Conservation (phyloP, 495 filamentous ascomycete genomes). For the Podospora australis region DNA sequence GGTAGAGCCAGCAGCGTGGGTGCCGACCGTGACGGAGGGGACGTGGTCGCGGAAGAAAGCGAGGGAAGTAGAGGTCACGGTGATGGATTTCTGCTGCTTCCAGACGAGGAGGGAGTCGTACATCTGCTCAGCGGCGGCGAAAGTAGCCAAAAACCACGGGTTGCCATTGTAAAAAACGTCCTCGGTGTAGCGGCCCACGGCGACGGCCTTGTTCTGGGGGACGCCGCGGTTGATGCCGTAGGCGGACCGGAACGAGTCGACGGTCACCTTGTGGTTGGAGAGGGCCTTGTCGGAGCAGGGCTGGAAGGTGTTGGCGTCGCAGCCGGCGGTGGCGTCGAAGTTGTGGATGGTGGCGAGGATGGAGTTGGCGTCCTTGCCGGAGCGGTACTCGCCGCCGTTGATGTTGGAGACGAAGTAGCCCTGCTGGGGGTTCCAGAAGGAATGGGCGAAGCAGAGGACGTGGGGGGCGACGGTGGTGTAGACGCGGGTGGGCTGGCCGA, state of each 20-base stretch:
- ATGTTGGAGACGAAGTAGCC: slow-evolving; percentile 55
- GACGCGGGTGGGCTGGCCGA: slow-evolving; percentile 36
- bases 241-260: slow-evolving; percentile 56
- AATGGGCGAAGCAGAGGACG: slow-evolving; percentile 54
- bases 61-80: slow-evolving; percentile 46
- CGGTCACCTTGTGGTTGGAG: slow-evolving; percentile 57
- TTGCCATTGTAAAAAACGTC: slow-evolving; percentile 62
- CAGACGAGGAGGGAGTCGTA: slow-evolving; percentile 60
- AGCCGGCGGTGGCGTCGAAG: slow-evolving; percentile 55
- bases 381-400: slow-evolving; percentile 40
- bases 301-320: slow-evolving; percentile 53
- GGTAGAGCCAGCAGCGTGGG: slow-evolving; percentile 39
- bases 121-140: slow-evolving; percentile 59
- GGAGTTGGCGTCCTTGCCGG: slow-evolving; percentile 57
- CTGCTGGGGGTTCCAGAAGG: slow-evolving; percentile 53
- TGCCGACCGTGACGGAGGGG: slow-evolving; percentile 42
- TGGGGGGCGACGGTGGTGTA: slow-evolving; percentile 54
- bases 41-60: slow-evolving; percentile 53
- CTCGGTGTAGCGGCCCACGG: slow-evolving; percentile 63
- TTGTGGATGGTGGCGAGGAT: slow-evolving; percentile 57
- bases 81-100: slow-evolving; percentile 46
- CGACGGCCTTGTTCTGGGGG: slow-evolving; percentile 45
- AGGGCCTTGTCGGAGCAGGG: slow-evolving; percentile 58
- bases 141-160: slow-evolving; percentile 60
- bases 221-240: slow-evolving; percentile 53